Percentiles rank a stretch among this genome's conserved stretches.
Evolutionary conservation across 2,329 filamentous ascomycete genomes (phyloP).

Genomic region (Apiospora kogelbergensis): DNA sequence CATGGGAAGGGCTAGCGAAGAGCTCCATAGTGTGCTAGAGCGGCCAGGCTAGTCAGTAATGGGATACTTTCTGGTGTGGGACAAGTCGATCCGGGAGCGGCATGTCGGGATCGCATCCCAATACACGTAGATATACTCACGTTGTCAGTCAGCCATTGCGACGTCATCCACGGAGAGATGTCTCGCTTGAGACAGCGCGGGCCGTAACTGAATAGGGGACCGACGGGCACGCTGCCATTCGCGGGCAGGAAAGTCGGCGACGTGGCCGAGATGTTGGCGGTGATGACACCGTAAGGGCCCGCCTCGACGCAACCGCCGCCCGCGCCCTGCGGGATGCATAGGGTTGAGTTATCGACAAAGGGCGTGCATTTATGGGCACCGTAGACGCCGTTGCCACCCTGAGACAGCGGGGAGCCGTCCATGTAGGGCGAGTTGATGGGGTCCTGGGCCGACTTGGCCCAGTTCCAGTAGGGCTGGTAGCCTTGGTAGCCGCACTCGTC

Average conservation of each 20-base stretch:
- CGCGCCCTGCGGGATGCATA: slow-evolving; percentile 15
- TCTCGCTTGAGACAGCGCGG: slow-evolving; percentile 18
- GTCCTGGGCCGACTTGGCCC: slow-evolving; percentile 32
- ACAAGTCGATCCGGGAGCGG: too few relatives aligned
- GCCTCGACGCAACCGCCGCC: slow-evolving; percentile 35
- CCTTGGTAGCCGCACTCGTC: slow-evolving; percentile 31
- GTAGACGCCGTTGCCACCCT: slow-evolving; percentile 30
- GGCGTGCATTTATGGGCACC: slow-evolving; percentile 20
- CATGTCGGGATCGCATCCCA: too few relatives aligned
- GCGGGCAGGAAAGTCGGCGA: slow-evolving; percentile 16
- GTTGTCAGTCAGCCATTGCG: slow-evolving; percentile 24
- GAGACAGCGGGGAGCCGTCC: slow-evolving; percentile 37
- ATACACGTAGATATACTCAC: background rate
- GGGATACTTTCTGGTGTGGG: too few relatives aligned
- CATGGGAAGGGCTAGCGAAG: slow-evolving; percentile 21
- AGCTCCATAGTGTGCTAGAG: slow-evolving; percentile 19
- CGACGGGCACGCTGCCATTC: slow-evolving; percentile 17
- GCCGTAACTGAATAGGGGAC: slow-evolving; percentile 14
- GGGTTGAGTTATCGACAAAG: slow-evolving; percentile 15
- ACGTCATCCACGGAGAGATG: slow-evolving; percentile 14
- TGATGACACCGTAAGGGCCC: slow-evolving; percentile 26
- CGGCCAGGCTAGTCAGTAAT: background rate
- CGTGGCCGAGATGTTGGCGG: slow-evolving; percentile 25
- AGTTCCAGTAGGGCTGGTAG: slow-evolving; percentile 41
- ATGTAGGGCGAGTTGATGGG: slow-evolving; percentile 32